Evolutionary conservation across 768 basidiomycete species (phyloP), one percentile per base, ranked within the genome.

Genomic region (Lactarius quietus): DNA sequence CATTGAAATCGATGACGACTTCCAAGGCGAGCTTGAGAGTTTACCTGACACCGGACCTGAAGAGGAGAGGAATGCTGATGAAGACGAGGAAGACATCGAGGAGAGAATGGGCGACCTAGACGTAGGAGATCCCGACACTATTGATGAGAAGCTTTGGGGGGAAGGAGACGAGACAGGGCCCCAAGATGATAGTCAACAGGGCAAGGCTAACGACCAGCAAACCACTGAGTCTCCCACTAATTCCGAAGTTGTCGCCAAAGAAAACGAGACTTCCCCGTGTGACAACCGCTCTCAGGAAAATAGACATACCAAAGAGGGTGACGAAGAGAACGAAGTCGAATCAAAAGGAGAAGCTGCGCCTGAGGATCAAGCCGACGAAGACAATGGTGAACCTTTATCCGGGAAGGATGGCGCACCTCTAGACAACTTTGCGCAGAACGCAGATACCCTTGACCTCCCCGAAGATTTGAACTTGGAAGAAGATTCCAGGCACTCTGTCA

Each of bases 71-170:
- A 79, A 82, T 2, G 79, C 78, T 10, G 81, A 79, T 1, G 83
- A 83, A n/a, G 83, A 81, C 54, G 83, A 86, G 20, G 80, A 78
- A 5, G 89, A 89, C 23, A 84, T 85, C 20, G 95, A 98, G 51
- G 95, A 98, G 68, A 86, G 87, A 67, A 73, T 95, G 35, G 94
- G 86, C 8, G 83, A 94, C 57, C 77, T 98, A 36, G 93, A 96
- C 76, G 83, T 86, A 2, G 79, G 83, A 20, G 96, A 98, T 76
- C 89, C 92, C 10, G 81, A 85, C 29, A 87, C 88, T 0, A 84
- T 97, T 18, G 96, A 98, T 72, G 96, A 99, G 78, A 98, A 98
- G 78, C 79, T 99, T 69, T 98, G 97, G 96, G 94, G 91, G n/a
- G 92, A 95, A 96, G 94, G 91, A 23, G 92, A 95, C 68, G 89